Percentiles rank a stretch among this genome's conserved stretches.
Conservation (phyloP, 371 early-diverging fungal genomes). For the Mortierella sp. region DNA sequence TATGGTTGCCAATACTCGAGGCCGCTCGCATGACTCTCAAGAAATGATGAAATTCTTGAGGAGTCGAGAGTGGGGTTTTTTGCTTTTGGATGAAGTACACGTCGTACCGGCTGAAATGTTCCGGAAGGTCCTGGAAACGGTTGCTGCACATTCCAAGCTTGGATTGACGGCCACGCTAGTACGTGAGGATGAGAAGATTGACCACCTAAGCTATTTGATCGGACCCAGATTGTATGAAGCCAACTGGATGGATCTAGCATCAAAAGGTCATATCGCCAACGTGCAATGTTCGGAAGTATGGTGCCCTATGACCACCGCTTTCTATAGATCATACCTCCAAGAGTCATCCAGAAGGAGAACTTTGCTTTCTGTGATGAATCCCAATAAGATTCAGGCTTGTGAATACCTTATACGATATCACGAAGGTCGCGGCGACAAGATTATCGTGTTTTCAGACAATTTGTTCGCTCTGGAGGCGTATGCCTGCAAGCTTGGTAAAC, state of each 20-base stretch:
- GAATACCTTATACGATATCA: conserved; percentile 98
- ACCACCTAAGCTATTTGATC: conserved; percentile 98
- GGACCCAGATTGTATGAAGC: conserved; percentile 99
- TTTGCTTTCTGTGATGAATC: conserved; percentile 98
- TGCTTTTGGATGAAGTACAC: conserved; percentile 99
- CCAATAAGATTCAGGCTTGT: conserved; percentile 98
- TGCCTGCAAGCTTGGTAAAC: conserved; percentile 92
- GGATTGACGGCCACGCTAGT: conserved; percentile 99
- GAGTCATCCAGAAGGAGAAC: conserved; percentile 83
- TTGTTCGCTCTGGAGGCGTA: conserved; percentile 97
- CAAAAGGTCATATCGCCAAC: conserved; percentile 98
- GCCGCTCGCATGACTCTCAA: conserved; percentile 96
- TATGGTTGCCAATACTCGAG: conserved; percentile 97
- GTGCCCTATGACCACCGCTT: conserved; percentile 99
- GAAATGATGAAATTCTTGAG: conserved; percentile 97
- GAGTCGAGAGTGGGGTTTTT: conserved; percentile 97
- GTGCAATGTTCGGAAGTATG: conserved; percentile 99
- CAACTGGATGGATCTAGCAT: conserved; percentile 99
- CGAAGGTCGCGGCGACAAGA: conserved; percentile 98
- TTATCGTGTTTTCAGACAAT: conserved; percentile 99
- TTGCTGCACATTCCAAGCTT: conserved; percentile 98
- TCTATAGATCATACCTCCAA: conserved; percentile 95
- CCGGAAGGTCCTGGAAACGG: conserved; percentile 94
- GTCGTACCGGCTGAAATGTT: conserved; percentile 99
- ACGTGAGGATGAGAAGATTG: conserved; percentile 99